Base-by-base conservation (phyloP, 768 basidiomycete genomes). In the Tephrocybe sp. region DNA sequence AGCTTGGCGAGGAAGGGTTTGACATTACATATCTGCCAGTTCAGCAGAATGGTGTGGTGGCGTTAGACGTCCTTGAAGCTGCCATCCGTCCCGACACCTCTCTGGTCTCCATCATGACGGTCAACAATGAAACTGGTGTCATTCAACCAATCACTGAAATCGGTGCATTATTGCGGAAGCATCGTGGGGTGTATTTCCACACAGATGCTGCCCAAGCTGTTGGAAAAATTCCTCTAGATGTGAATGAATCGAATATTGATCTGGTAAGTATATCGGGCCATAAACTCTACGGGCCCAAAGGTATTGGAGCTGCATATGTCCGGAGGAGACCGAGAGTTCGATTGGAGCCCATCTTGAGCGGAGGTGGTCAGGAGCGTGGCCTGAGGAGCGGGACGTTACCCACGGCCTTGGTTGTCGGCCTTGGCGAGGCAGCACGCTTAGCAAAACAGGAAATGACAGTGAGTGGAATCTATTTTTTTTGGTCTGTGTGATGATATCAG, bases 91-190 rank as follows among this genome's bases (percentile, higher is more conserved):
- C 94, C 8, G 92, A 94, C 53, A 94, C 92, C 11, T 90, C 89
- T 1, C 73, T 98, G n/a, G 85, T 99, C 39, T 96, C 94, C 11
- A 86, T 99, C 65, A 99, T 99, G 97, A 82, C 90, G 14, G 97
- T 99, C 52, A 99, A 99, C 75, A 99, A 99, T 69, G 97, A 99
- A 72, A 98, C 94, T 4, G 97, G 97, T 19, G 95, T 98, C 57
- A 97, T 99, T 49, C 97, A 98, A 64, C 97, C 97, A 2, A 77
- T 98, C 56, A 88, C 91, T 65, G 93, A 98, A 66, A 99, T 99
- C 49, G 96, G 96, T 26, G 81, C 83, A 2, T 78, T 96, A 32
- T 65, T 89, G 30, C 86, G 87, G 63, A 89, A 91, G 69, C 86
- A 96, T 64, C 86, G 89, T 53, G 92, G 93, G 12, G 79, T 96